Base-by-base conservation (phyloP, 805 yeast species). In the Cyberlindnera maritima region DNA sequence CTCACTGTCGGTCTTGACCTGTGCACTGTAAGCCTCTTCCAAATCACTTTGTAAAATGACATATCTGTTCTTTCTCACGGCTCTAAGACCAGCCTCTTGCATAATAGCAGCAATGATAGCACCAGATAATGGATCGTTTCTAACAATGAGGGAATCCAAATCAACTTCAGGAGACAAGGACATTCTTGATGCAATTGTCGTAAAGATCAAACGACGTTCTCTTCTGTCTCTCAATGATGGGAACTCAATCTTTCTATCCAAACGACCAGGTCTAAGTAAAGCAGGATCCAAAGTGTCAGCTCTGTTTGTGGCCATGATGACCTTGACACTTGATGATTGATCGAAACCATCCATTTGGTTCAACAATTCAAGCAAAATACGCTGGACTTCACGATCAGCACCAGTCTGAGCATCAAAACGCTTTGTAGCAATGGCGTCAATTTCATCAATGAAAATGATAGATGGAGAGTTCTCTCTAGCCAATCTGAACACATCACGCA, bases 261-360 rank as follows among this genome's bases (percentile, higher is more conserved):
- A 78, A 73, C 99, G 87, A 57, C 99, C 99, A 17, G 99, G 97
- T 73, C 99, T 87, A 67, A 94, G 80, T 58, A 94, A 75, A 12
- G 99, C 99, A 4, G 99, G 99, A 70, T 94, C 99, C 58, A 94
- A 79, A 2, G 99, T 94, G 65, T 94, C 99, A n/a, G 97, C 96
- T 72, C 99, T 86, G 71, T 94, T 94, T 12, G 99, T 94, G 36
- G 99, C 99, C 99, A 94, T 94, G 54, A 94, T 94, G 32, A 94
- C 97, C 73, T 94, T 94, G 44, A 94, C 99, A 54, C 90, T 91
- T 7, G 96, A 81, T 2, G 86, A 74, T 72, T 94, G 99, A 65
- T 94, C 99, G 60, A 94, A 94, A 42, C 99, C 99, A 70, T 94
- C 99, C 99, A 94, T 94, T 72, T 94, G 99, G 61, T 95, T 94